Evolutionary conservation across 805 yeast species (phyloP), one percentile per base, ranked within the genome.

Genomic region (Hanseniaspora valbyensis): DNA sequence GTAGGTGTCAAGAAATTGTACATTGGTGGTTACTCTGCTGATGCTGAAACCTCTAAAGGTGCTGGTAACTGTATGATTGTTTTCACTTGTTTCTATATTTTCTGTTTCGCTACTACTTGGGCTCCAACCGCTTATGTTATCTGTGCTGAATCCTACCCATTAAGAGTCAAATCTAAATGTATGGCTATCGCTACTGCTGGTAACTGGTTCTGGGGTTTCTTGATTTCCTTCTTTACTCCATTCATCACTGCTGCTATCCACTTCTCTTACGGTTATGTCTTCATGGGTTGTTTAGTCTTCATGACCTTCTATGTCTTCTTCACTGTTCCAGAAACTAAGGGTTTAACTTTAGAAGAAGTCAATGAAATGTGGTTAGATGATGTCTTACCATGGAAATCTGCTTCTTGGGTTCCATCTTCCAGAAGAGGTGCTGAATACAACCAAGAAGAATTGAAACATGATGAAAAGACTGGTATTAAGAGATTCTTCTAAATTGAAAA

Each of bases 331-430:
- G 90, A 83, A 67, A 86, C 95, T 50, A 80, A 78, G 69, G 94
- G 94, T 53, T 74, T 84, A 59, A 74, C 85, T 42, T 74, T 86
- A 63, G 95, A 85, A 68, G 88, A 85, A 67, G 86, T 85, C 56
- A 89, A 84, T 64, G 80, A 75, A 60, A 69, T 80, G 71, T 73
- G 70, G 59, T 63, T 72, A 26, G 66, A 67, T 49, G 66, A 65
- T 56, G 68, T 67, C 38, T 56, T 63, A 49, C 69, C 76, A 46
- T 72, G 76, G 75, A 62, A 65, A 50, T 78, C 82, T 13, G 45
- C 70, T 22, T 58, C 58, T 52, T 80, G 77, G 78, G 70, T 69
- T 51, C 81, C 83, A 57, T 69, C 78, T 36, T 54, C 69, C 29
- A 57, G 63, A 62, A 62, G 67, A 57, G 61, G 57, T 26, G 55